Conservation (phyloP, 345 rosid genomes). For the Boechera retrofracta region DNA sequence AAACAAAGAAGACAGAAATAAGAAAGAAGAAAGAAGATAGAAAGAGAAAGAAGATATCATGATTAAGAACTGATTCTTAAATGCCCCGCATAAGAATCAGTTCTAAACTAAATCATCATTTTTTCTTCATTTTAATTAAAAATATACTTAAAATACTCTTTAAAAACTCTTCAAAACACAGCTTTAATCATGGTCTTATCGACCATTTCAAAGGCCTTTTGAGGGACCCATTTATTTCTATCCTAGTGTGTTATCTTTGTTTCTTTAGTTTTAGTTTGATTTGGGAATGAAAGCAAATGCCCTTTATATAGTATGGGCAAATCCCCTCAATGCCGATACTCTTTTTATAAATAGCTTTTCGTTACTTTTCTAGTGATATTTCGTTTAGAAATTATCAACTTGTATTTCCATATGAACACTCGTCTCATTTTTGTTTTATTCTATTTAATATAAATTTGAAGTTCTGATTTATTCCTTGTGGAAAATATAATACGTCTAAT, state of each 20-base stretch:
- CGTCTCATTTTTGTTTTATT: slow-evolving; percentile 1
- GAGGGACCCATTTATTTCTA: slow-evolving; percentile 1
- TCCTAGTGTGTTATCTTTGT: slow-evolving; percentile 14
- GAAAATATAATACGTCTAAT: slow-evolving; percentile 18
- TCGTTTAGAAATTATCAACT: neutral
- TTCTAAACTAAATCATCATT: no score
- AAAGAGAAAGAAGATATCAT: no score
- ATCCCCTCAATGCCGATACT: no score
- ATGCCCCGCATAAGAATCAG: no score
- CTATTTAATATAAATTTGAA: slow-evolving; percentile 3
- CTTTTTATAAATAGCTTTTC: neutral
- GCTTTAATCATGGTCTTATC: neutral
- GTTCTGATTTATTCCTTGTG: neutral
- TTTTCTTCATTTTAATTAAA: no score
- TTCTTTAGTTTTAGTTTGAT: slow-evolving; percentile 28
- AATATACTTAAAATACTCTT: no score
- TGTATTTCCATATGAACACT: slow-evolving; percentile 14
- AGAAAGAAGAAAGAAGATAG: no score
- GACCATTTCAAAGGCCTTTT: slow-evolving; percentile 39
- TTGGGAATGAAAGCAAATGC: neutral
- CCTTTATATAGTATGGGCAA: slow-evolving; percentile 22
- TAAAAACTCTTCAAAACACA: no score
- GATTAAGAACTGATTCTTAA: no score
- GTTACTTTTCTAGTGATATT: neutral
- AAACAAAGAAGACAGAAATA: no score